A percentile compares a stretch with the other conserved stretches of the same genome.
These are phyloP conservation scores for Ensete glaucum DNA, from an alignment of 176 grass and related monocot genomes.

Conservation along the genomic window DNA sequence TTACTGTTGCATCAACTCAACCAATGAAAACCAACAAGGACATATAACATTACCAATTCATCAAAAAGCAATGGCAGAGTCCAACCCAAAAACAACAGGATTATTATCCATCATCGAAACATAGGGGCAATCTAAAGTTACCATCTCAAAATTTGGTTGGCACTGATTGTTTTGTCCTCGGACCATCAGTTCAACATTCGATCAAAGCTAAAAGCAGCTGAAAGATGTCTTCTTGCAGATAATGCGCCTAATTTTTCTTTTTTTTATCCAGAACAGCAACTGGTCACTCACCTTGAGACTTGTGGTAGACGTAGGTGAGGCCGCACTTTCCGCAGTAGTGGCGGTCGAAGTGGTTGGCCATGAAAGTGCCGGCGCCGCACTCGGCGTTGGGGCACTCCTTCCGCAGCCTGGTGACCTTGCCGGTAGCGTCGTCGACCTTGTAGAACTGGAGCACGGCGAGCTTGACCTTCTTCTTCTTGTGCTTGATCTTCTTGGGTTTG, in stretches of 20 bases:
- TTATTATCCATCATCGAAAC: too few species aligned
- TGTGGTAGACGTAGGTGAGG: conserved; percentile 67
- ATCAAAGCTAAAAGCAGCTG: neutral
- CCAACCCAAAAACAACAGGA: too few species aligned
- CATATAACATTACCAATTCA: too few species aligned
- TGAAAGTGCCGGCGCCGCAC: conserved; percentile 59
- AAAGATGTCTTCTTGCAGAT: neutral
- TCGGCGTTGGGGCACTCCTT: conserved; percentile 79
- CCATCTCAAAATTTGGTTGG: neutral
- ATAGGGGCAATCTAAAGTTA: neutral
- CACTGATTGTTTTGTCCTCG: neutral
- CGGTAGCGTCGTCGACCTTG: conserved; percentile 56
- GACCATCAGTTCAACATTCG: neutral
- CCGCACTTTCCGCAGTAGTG: conserved; percentile 76
- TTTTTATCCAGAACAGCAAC: neutral
- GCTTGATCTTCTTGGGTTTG: conserved; percentile 70
- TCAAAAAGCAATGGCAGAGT: too few species aligned
- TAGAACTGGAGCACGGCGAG: conserved; percentile 67
- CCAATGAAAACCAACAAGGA: too few species aligned
- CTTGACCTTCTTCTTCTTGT: conserved; percentile 77
- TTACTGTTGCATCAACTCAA: too few species aligned
- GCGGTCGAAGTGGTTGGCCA: conserved; percentile 79
- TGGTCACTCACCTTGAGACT: conserved; percentile 4
- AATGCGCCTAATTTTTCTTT: neutral
- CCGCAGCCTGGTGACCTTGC: conserved; percentile 62